A percentile compares a stretch with the other conserved stretches of the same genome.
Conservation (phyloP, 2,329 filamentous ascomycete genomes). For the Boeremia lycopersici region DNA sequence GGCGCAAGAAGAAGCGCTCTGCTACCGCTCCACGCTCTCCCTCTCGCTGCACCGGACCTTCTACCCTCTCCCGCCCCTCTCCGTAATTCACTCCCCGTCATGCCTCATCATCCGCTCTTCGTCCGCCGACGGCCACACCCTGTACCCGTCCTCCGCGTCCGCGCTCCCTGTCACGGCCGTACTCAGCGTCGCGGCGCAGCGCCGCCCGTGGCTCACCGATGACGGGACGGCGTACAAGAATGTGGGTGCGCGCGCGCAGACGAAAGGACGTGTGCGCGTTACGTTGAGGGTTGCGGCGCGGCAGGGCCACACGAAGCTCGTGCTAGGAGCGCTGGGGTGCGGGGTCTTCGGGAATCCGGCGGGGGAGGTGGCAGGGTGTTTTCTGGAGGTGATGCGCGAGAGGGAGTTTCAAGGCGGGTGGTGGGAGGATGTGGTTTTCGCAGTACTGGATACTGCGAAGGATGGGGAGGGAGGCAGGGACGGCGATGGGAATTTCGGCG, state of each 20-base stretch:
- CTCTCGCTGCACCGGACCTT: conserved; percentile 54
- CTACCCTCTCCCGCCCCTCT: conserved; percentile 60
- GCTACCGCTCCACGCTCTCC: conserved; percentile 64
- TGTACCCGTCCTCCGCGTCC: conserved; percentile 42
- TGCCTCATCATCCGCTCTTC: conserved; percentile 64
- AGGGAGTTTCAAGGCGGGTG: conserved; percentile 67
- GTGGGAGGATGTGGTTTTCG: conserved; percentile 70
- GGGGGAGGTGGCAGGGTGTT: conserved; percentile 66
- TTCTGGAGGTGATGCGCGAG: conserved; percentile 65
- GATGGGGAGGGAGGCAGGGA: conserved; percentile 32
- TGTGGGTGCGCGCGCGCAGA: conserved; percentile 56
- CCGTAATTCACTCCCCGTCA: conserved; percentile 64
- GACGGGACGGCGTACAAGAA: conserved; percentile 25
- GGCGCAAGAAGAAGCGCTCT: conserved; percentile 73
- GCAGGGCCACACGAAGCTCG: conserved; percentile 62
- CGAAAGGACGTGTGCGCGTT: conserved; percentile 67
- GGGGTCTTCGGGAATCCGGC: conserved; percentile 70
- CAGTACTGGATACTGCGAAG: conserved; percentile 56
- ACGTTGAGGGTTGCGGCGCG: conserved; percentile 65
- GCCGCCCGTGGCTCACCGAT: conserved; percentile 45
- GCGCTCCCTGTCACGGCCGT: conserved; percentile 61
- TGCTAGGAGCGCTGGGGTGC: conserved; percentile 73
- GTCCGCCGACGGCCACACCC: conserved; percentile 53
- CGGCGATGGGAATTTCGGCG: conserved; percentile 57
- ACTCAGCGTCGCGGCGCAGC: conserved; percentile 65